Evolutionary conservation across 2,329 filamentous ascomycete species (phyloP).

Genomic region (Ophiostoma ips): DNA sequence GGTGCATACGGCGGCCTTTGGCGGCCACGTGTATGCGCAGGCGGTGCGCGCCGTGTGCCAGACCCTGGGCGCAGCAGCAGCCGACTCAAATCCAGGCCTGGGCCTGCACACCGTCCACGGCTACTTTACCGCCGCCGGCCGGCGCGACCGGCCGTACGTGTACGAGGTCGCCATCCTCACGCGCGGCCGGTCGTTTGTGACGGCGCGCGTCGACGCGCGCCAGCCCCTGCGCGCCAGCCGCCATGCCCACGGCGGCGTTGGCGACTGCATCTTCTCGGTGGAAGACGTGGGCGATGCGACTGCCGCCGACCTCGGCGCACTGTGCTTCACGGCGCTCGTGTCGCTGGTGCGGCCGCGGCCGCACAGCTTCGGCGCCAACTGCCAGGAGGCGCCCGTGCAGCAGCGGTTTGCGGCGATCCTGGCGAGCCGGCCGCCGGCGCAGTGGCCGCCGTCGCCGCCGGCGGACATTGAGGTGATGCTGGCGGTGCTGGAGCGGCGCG

Average conservation of each 20-base stretch:
- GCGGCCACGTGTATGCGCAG: conserved; percentile 32
- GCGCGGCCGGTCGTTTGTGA: conserved; percentile 34
- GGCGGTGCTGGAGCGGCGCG: conserved; percentile 22
- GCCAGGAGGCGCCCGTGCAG: conserved; percentile 29
- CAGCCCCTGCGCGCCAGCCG: conserved; percentile 30
- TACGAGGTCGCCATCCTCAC: conserved; percentile 33
- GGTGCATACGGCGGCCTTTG: conserved; percentile 21
- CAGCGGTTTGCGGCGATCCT: conserved; percentile 29
- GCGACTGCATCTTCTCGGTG: conserved; percentile 19
- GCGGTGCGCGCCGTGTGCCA: conserved; percentile 25
- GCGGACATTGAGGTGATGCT: conserved; percentile 30
- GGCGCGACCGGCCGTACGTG: conserved; percentile 36
- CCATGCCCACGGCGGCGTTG: conserved; percentile 19
- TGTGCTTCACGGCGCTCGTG: conserved; percentile 36
- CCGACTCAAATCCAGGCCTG: neutral
- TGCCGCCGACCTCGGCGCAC: conserved; percentile 23
- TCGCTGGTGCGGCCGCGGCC: conserved; percentile 34
- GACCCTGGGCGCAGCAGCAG: conserved; percentile 16
- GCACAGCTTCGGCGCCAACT: conserved; percentile 21
- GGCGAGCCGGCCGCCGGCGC: conserved; percentile 20
- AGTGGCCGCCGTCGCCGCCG: conserved; percentile 33
- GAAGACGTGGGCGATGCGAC: conserved; percentile 28
- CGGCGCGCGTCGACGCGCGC: conserved; percentile 32
- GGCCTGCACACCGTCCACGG: conserved; percentile 32
- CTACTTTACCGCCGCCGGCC: conserved; percentile 36